Conservation (phyloP, 768 basidiomycete species). For the Lactarius quietus region DNA sequence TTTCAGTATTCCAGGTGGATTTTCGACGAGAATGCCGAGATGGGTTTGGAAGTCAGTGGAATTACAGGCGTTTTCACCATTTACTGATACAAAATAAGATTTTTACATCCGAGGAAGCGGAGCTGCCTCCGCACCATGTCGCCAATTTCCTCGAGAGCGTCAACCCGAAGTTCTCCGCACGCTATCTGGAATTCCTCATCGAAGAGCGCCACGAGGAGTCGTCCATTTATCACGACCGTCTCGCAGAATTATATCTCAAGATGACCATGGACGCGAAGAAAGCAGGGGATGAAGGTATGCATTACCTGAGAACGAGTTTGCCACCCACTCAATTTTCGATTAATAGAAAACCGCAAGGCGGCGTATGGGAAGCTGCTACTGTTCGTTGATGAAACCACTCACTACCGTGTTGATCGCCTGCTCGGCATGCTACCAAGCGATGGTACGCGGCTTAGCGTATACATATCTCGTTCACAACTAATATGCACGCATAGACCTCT, state of each 20-base stretch:
- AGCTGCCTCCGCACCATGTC: slow-evolving; percentile 75
- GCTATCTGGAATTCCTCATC: slow-evolving; percentile 85
- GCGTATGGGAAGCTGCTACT: slow-evolving; percentile 67
- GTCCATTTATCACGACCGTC: slow-evolving; percentile 76
- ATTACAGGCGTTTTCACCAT: background rate
- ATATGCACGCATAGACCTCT: slow-evolving; percentile 55
- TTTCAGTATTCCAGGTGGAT: slow-evolving; percentile 84
- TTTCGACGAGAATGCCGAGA: slow-evolving; percentile 65
- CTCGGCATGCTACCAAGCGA: slow-evolving; percentile 80
- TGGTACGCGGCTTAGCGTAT: slow-evolving; percentile 43
- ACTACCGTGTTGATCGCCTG: slow-evolving; percentile 74
- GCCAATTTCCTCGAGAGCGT: slow-evolving; percentile 74
- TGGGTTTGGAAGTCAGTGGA: slow-evolving; percentile 66
- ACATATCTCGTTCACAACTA: background rate
- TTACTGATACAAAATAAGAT: slow-evolving; percentile 49
- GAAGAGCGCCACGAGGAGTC: slow-evolving; percentile 65
- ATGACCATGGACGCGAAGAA: slow-evolving; percentile 60
- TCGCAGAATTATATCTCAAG: slow-evolving; percentile 82
- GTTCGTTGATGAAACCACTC: slow-evolving; percentile 68
- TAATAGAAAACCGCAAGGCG: slow-evolving; percentile 45
- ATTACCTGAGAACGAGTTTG: background rate
- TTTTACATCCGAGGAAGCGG: slow-evolving; percentile 93
- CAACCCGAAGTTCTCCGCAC: slow-evolving; percentile 61
- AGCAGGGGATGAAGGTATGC: slow-evolving; percentile 53
- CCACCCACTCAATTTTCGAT: slow-evolving; percentile 13